Conservation (phyloP, 1,139 yeast species). For the Debaryomyces nepalensis region DNA sequence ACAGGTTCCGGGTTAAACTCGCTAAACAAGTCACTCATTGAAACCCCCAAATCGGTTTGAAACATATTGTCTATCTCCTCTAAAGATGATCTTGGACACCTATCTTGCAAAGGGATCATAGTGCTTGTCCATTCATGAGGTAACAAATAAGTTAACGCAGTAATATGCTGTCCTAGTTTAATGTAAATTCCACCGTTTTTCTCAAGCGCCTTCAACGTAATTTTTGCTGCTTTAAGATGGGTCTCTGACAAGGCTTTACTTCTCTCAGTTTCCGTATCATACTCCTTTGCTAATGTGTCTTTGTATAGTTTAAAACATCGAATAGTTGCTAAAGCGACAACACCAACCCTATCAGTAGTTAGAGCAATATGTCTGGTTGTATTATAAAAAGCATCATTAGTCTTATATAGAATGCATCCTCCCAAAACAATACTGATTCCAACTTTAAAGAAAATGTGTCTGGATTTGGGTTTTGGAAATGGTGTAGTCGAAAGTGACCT, state of each 20-base stretch:
- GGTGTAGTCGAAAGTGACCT: slow-evolving; percentile 5
- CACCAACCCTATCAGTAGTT: slow-evolving; percentile 60
- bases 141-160: slow-evolving; percentile 87
- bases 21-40: slow-evolving; percentile 66
- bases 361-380: slow-evolving; percentile 36
- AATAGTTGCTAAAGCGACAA: slow-evolving; percentile 65
- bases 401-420: slow-evolving; percentile 34
- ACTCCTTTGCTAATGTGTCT: slow-evolving; percentile 53
- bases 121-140: slow-evolving; percentile 96
- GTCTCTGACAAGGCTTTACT: slow-evolving; percentile 55
- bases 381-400: slow-evolving; percentile 35
- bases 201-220: slow-evolving; percentile 80
- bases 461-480: slow-evolving; percentile 11
- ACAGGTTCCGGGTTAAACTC: slow-evolving; percentile 76
- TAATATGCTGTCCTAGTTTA: slow-evolving; percentile 91
- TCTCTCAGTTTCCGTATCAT: slow-evolving; percentile 53
- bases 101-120: slow-evolving; percentile 90
- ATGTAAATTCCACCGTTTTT: slow-evolving; percentile 91
- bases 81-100: slow-evolving; percentile 80
- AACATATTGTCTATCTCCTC: slow-evolving; percentile 74
- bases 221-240: slow-evolving; percentile 76
- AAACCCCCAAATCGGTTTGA: slow-evolving; percentile 62
- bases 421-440: slow-evolving; percentile 37
- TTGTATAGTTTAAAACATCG: slow-evolving; percentile 70
- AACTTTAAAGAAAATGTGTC: slow-evolving; percentile 27